Evolutionary conservation across 768 basidiomycete genomes (phyloP).

Genomic region (Nevesoporus exiguus): DNA sequence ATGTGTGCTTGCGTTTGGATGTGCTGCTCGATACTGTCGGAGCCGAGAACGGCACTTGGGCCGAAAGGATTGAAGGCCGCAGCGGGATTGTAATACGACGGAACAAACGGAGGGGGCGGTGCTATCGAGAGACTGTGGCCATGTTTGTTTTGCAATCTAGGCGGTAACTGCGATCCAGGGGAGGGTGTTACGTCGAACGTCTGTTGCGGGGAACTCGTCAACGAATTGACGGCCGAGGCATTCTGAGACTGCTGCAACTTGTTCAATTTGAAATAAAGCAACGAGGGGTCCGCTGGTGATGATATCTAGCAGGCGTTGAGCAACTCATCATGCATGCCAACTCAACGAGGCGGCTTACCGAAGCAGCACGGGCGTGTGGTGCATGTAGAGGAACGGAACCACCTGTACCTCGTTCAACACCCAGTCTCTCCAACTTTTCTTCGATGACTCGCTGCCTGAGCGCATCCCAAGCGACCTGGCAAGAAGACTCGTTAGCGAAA

Average conservation of each 20-base stretch:
- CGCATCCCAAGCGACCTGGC: slow-evolving; percentile 68
- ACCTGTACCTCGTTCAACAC: slow-evolving; percentile 63
- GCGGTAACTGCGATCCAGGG: slow-evolving; percentile 37
- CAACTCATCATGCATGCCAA: slow-evolving; percentile 18
- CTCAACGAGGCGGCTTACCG: slow-evolving; percentile 49
- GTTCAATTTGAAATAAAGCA: slow-evolving; percentile 79
- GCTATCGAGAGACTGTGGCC: slow-evolving; percentile 74
- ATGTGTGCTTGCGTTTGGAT: slow-evolving; percentile 21
- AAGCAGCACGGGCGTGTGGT: slow-evolving; percentile 79
- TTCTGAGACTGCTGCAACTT: slow-evolving; percentile 74
- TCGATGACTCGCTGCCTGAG: slow-evolving; percentile 72
- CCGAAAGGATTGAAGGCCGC: slow-evolving; percentile 65
- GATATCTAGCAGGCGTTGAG: slow-evolving; percentile 57
- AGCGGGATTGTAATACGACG: slow-evolving; percentile 34
- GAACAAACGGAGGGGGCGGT: slow-evolving; percentile 38
- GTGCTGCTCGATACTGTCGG: slow-evolving; percentile 42
- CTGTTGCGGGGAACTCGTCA: slow-evolving; percentile 65
- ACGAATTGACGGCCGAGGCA: slow-evolving; percentile 47
- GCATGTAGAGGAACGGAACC: slow-evolving; percentile 59
- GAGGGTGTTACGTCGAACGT: slow-evolving; percentile 52
- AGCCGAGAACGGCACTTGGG: slow-evolving; percentile 49
- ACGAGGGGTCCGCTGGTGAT: slow-evolving; percentile 83
- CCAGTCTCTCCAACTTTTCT: slow-evolving; percentile 75
- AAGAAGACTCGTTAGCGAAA: slow-evolving; percentile 4
- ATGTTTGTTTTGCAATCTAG: slow-evolving; percentile 54